Conservation (phyloP, 352 stramenopile species). For the Phytophthora idaei region DNA sequence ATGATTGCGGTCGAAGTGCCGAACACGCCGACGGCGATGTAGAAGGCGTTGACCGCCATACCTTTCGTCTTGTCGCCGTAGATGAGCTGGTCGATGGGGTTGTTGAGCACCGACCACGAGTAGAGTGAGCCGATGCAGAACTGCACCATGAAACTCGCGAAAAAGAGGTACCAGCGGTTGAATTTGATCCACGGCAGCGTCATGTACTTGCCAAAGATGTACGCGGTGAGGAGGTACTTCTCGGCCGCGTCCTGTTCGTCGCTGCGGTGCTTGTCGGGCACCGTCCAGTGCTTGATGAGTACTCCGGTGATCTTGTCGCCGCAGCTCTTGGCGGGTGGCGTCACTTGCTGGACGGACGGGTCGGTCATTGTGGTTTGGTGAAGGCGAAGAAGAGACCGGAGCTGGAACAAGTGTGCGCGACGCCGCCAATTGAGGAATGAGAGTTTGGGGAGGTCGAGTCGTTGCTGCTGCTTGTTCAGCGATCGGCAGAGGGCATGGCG, state of each 20-base stretch:
- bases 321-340: conserved; percentile 36
- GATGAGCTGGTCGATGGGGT: conserved; percentile 63
- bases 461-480: background rate
- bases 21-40: conserved; percentile 65
- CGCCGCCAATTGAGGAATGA: conserved; percentile 39
- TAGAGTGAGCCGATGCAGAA: conserved; percentile 79
- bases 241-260: conserved; percentile 61
- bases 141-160: conserved; percentile 65
- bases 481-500: background rate
- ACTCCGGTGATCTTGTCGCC: conserved; percentile 28
- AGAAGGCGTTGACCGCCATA: conserved; percentile 71
- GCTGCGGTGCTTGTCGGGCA: conserved; percentile 52
- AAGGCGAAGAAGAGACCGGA: conserved; percentile 3
- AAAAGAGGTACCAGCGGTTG: conserved; percentile 72
- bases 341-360: conserved; percentile 32
- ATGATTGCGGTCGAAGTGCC: conserved; percentile 69
- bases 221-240: conserved; percentile 56
- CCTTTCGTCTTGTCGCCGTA: conserved; percentile 48
- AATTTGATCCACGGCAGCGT: conserved; percentile 52
- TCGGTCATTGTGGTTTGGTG: conserved; percentile 25
- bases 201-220: conserved; percentile 57
- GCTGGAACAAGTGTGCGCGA: conserved; percentile 20
- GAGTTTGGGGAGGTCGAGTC: background rate
- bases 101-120: conserved; percentile 78
- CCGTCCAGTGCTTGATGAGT: conserved; percentile 59